Percentiles rank a stretch among this genome's conserved stretches.
Evolutionary conservation across 2,329 filamentous ascomycete genomes (phyloP).

Genomic region (Mariannaea elegans): DNA sequence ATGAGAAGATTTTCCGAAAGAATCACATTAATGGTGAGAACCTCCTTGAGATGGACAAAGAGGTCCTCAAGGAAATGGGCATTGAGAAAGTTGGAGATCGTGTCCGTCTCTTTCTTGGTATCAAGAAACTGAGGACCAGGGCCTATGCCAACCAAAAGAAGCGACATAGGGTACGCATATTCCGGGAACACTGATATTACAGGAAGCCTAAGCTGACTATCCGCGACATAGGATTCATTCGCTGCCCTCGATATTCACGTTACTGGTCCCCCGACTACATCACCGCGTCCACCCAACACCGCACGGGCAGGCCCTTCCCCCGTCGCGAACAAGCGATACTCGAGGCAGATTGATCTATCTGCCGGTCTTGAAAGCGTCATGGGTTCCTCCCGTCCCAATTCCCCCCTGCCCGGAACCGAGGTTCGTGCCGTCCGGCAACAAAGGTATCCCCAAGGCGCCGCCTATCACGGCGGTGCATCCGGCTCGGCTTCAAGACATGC

Average conservation of each 20-base stretch:
- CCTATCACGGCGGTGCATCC: constrained; percentile 56
- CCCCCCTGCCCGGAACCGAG: constrained; percentile 67
- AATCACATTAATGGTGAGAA: constrained; percentile 99
- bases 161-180: constrained; percentile 77
- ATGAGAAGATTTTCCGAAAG: constrained; percentile 86
- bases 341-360: constrained; percentile 64
- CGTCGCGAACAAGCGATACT: constrained; percentile 68
- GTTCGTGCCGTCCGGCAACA: constrained; percentile 59
- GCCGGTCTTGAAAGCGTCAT: constrained; percentile 58
- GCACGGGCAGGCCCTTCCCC: constrained; percentile 56
- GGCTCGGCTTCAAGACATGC: constrained; percentile 63
- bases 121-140: constrained; percentile 83
- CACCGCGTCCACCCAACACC: constrained; percentile 67
- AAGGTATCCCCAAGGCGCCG: constrained; percentile 66
- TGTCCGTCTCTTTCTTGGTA: constrained; percentile 86
- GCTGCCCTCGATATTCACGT: constrained; percentile 76
- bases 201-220: constrained; percentile 16
- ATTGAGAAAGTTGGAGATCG: constrained; percentile 98
- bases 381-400: constrained; percentile 73
- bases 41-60: constrained; percentile 95
- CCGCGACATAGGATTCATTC: constrained; percentile 75
- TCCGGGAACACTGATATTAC: background rate
- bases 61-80: constrained; percentile 95
- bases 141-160: constrained; percentile 81
- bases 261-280: constrained; percentile 48